These are phyloP conservation scores for Hemisphaericaspora xylofermentans DNA, from an alignment of 1,139 yeast species.

Conservation along the genomic window DNA sequence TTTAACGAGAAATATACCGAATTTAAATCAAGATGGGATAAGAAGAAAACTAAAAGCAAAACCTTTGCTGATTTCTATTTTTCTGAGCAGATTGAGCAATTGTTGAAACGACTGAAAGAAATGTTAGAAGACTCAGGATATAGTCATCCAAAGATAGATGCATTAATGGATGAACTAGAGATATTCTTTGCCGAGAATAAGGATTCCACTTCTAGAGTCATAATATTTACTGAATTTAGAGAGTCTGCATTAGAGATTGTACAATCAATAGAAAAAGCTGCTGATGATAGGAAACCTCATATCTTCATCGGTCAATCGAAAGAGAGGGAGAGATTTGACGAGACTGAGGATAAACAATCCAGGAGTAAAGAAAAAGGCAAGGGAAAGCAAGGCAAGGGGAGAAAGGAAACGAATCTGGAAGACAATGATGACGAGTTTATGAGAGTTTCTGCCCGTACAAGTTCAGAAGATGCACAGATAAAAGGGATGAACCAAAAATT, in stretches of 20 bases:
- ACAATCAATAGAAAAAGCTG: conserved; percentile 50
- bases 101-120: conserved; percentile 47
- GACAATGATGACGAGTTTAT: conserved; percentile 15
- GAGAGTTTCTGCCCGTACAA: conserved; percentile 22
- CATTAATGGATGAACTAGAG: conserved; percentile 55
- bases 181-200: conserved; percentile 46
- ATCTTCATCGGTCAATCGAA: conserved; percentile 85
- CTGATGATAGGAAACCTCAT: conserved; percentile 60
- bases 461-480: conserved; percentile 54
- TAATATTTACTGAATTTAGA: conserved; percentile 83
- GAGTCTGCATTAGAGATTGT: conserved; percentile 89
- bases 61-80: conserved; percentile 59
- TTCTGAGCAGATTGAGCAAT: conserved; percentile 44
- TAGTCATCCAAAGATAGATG: conserved; percentile 78
- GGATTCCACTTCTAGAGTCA: conserved; percentile 61
- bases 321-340: conserved; percentile 62
- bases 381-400: conserved; percentile 32
- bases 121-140: conserved; percentile 40
- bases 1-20: conserved; percentile 59
- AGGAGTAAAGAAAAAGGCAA: conserved; percentile 15
- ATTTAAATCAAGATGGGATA: conserved; percentile 55
- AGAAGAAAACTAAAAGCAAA: conserved; percentile 54
- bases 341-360: conserved; percentile 25
- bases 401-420: conserved; percentile 17
- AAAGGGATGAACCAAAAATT: conserved; percentile 70